phyloP scores from a whole-genome alignment of 139 green algal species.

The Limnomonas spitsbergensis region DNA sequence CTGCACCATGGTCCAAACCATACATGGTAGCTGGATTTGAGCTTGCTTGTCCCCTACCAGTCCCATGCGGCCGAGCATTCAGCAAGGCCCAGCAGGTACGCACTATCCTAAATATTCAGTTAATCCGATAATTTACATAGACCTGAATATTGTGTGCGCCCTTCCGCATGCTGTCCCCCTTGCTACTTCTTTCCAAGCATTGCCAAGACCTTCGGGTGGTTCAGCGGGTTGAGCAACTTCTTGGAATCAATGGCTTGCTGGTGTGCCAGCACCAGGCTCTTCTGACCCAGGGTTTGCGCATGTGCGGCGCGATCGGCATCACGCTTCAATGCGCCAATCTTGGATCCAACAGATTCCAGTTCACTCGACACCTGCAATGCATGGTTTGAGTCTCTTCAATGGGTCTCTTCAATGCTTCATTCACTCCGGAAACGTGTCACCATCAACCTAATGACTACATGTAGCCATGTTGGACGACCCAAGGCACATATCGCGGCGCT shows the following conservation, averaged over 20 bases:
- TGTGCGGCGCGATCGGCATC: background rate
- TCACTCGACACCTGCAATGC: constrained; percentile 4
- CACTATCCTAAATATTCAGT: too few relatives aligned
- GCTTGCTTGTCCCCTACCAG: too few relatives aligned
- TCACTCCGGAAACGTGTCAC: background rate
- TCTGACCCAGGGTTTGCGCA: constrained; percentile 12
- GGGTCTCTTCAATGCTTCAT: too few relatives aligned
- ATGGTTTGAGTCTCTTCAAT: background rate
- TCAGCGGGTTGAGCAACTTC: constrained; percentile 21
- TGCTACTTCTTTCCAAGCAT: constrained; percentile 1
- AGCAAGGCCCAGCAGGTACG: too few relatives aligned
- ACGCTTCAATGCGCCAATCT: background rate
- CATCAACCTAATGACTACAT: background rate
- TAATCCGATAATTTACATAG: too few relatives aligned
- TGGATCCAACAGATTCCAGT: background rate
- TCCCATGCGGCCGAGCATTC: too few relatives aligned
- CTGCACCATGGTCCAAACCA: too few relatives aligned
- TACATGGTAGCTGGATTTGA: too few relatives aligned
- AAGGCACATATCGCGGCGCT: too few relatives aligned
- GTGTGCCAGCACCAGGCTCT: constrained; percentile 8
- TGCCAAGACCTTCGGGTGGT: constrained; percentile 16
- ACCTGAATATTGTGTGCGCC: too few relatives aligned
- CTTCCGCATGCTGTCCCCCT: too few relatives aligned
- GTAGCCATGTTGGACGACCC: background rate
- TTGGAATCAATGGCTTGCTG: constrained; percentile 1